phyloP scores from a whole-genome alignment of 768 basidiomycete species.

The Tylopilus vinaceipallidus region DNA sequence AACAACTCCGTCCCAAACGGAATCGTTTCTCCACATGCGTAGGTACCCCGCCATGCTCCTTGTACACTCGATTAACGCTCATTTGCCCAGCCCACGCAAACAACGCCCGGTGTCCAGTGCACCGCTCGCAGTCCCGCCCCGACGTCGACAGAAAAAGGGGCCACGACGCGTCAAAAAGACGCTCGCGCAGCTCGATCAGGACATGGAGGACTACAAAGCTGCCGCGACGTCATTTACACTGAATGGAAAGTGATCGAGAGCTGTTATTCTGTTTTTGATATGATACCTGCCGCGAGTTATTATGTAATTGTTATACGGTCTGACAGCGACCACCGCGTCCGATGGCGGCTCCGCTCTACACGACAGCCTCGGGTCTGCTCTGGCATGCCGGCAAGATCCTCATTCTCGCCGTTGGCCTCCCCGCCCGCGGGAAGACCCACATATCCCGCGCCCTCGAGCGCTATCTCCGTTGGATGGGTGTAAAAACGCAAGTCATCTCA shows the following conservation, averaged over 20 bases:
- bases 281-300: not conserved
- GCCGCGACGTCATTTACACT: conserved; percentile 20
- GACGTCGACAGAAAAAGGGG: conserved; percentile 63
- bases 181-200: conserved; percentile 63
- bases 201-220: conserved; percentile 79
- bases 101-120: conserved; percentile 13
- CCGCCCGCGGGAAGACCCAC: conserved; percentile 95
- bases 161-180: conserved; percentile 73
- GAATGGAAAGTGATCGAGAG: conserved; percentile 13
- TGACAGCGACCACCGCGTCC: not conserved
- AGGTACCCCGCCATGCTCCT: conserved; percentile 1
- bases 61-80: not conserved
- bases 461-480: conserved; percentile 98
- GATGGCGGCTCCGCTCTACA: conserved; percentile 96
- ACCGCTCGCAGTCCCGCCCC: conserved; percentile 30
- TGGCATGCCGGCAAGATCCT: conserved; percentile 96
- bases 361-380: conserved; percentile 82
- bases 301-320: conserved; percentile 19
- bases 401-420: conserved; percentile 88
- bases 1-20: conserved; percentile 20
- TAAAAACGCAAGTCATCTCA: conserved; percentile 93
- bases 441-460: conserved; percentile 93
- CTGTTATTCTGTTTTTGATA: no score
- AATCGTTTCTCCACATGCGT: conserved; percentile 3
- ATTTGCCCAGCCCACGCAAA: conserved; percentile 21